A percentile compares a stretch with the other conserved stretches of the same genome.
These are phyloP conservation scores for Xylaria flabelliformis DNA, from an alignment of 495 filamentous ascomycete species.

Conservation along the genomic window DNA sequence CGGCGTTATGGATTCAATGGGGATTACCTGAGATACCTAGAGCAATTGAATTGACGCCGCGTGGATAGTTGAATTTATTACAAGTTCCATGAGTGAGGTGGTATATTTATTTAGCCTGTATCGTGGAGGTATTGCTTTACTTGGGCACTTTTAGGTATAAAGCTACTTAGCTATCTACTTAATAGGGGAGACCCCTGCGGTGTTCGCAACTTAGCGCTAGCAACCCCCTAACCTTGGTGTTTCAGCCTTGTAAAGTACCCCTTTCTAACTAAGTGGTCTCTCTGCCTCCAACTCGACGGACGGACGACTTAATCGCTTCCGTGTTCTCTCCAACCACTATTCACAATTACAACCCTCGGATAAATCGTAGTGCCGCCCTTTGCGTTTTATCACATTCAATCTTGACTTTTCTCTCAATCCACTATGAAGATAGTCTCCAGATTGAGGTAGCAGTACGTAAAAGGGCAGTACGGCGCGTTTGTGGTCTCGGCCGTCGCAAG, in stretches of 20 bases:
- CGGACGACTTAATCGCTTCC: conserved; percentile 1
- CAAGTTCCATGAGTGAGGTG: background rate
- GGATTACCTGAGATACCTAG: conserved; percentile 20
- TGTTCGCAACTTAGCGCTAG: background rate
- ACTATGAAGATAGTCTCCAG: background rate
- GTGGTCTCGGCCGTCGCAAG: conserved; percentile 20
- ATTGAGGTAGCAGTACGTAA: conserved; percentile 25
- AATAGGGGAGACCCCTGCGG: background rate
- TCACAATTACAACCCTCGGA: background rate
- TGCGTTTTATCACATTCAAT: background rate
- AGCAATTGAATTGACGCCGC: background rate
- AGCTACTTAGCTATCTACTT: no score
- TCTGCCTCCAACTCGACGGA: background rate
- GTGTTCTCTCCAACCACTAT: conserved; percentile 16
- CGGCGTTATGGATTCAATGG: conserved; percentile 21
- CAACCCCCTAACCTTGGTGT: conserved; percentile 18
- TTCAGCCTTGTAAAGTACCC: conserved; percentile 36
- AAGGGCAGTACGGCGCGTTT: conserved; percentile 37
- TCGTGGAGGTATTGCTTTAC: background rate
- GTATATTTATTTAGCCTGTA: background rate
- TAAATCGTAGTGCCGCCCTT: background rate
- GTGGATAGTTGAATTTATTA: conserved; percentile 9
- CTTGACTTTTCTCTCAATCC: background rate
- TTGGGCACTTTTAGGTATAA: background rate
- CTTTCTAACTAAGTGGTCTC: background rate